Evolutionary conservation across 78 protist genomes (phyloP), one percentile per base, ranked within the genome.

Genomic region (Chrysochromulina tobinii): DNA sequence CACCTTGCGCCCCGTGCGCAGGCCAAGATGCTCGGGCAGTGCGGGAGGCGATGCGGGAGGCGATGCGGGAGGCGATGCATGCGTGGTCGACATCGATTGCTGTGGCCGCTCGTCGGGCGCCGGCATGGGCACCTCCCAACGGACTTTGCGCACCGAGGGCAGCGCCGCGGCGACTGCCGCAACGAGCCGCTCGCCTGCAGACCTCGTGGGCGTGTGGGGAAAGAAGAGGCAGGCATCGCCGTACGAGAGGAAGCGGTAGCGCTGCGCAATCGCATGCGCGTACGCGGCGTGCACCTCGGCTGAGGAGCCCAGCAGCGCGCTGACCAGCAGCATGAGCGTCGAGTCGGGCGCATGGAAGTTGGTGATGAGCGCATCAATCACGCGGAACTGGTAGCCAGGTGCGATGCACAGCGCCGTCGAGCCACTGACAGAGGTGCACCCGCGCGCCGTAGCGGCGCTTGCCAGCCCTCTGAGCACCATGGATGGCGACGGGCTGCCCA

Each of bases 341-440:
- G 93, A 84, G n/a, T 69, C 57, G 12, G 93, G 90, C 89, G 83
- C 87, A 84, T 91, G 93, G 3, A 87, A 48, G 93, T 91, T 91
- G n/a, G 93, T 91, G 55, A 91, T 15, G 61, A 91, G 79, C 27
- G 61, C 48, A 67, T 83, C 89, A 84, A 48, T 50, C 59, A 91
- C 61, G 73, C 67, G 67, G 25, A 91, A 91, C 83, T 5, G 1
- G 79, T 75, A 89, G 20, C 92, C 92, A 20, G 91, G 84, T 61
- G 55, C 84, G 75, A 87, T 58, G 75, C 90, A 87, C 53, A 72
- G 81, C 14, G 55, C 0, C 20, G 81, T 72, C 12, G 53, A 1
- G 54, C 54, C 81, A 23, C 23, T 8, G 11, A 72, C 18, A 18
- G 12, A 4, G 53, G 25, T 21, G 18, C 48, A 9, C 15, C 67